Evolutionary conservation across 352 stramenopile genomes (phyloP), one percentile per base, ranked within the genome.

Genomic region (Phytophthora kernoviae): DNA sequence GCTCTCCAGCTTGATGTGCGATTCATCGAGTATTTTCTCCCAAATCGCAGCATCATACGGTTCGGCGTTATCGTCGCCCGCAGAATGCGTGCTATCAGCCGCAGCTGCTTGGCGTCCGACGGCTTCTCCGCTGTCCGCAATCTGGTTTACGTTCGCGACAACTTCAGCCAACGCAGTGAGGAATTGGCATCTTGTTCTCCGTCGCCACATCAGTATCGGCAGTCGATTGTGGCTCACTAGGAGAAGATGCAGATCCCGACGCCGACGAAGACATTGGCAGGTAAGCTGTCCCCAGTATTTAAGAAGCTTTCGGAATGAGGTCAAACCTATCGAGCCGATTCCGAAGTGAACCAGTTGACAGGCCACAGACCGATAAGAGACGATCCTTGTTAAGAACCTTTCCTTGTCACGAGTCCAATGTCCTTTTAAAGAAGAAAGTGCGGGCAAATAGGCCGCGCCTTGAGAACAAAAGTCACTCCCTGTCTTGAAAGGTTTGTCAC

Each of bases 21-120:
- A 64, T 5, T 62, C 56, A 3, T 45, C 70, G n/a, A 62, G 56
- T 6, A 76, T 67, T 39, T 67, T 76, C 20, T 73, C 64, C 68
- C 68, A 76, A 26, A 76, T 50, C 20, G 41, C 22, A 32, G 41
- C 41, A 5, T 48, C 41, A 66, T 69, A 43, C 68, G 66, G 51
- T 80, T 90, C 24, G 76, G 81, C 62, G 93, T 83, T 18, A 75
- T 79, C 22, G 89, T 76, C 63, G 17, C 53, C 67, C 46, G 24
- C 48, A 5, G 34, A 20, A 7, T 46, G 46, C 11, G 41, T 43
- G 26, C 21, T 54, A 21, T 59, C 66, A 17, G 36, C 1, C 2
- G 34, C 10, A 6, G 49, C 20, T 0, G 8, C 17, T 17, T 42
- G 11, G 7, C 39, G 9, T 8, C 50, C 22, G 24, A 47, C 53